A percentile compares a stretch with the other conserved stretches of the same genome.
Conservation (phyloP, 23 red algal species). For the Agarophyton chilense region DNA sequence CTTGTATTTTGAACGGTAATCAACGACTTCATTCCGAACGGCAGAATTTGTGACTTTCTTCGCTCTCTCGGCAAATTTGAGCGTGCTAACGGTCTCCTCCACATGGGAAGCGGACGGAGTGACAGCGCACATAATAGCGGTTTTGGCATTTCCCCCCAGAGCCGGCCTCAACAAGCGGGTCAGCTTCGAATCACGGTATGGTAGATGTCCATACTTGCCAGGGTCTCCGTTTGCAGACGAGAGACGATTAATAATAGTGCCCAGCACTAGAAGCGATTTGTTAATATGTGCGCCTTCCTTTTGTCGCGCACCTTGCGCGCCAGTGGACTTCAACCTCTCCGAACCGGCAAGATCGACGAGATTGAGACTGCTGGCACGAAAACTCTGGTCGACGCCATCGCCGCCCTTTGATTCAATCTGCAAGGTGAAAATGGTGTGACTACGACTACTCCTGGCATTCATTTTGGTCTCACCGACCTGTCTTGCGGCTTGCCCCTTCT, state of each 20-base stretch:
- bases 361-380: conserved; percentile 66
- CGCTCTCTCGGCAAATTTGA: conserved; percentile 96
- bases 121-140: conserved; percentile 78
- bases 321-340: conserved; percentile 83
- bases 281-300: conserved; percentile 93
- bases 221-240: conserved; percentile 42
- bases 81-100: conserved; percentile 90
- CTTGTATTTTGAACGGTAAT: conserved; percentile 83
- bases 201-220: conserved; percentile 64
- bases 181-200: conserved; percentile 90
- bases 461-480: conserved; percentile 85
- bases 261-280: conserved; percentile 77
- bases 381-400: conserved; percentile 48
- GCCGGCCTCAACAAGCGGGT: conserved; percentile 83
- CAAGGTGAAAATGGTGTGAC: conserved; percentile 88
- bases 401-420: conserved; percentile 74
- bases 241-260: conserved; percentile 89
- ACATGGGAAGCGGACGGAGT: conserved; percentile 68
- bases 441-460: conserved; percentile 82
- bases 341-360: conserved; percentile 97
- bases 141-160: conserved; percentile 92
- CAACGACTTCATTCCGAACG: conserved; percentile 83
- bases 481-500: conserved; percentile 65
- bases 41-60: conserved; percentile 89
- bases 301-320: conserved; percentile 74